Percentiles rank a stretch among this genome's conserved stretches.
Conservation (phyloP, 129 eudicot genomes). For the Flaveria brownii region DNA sequence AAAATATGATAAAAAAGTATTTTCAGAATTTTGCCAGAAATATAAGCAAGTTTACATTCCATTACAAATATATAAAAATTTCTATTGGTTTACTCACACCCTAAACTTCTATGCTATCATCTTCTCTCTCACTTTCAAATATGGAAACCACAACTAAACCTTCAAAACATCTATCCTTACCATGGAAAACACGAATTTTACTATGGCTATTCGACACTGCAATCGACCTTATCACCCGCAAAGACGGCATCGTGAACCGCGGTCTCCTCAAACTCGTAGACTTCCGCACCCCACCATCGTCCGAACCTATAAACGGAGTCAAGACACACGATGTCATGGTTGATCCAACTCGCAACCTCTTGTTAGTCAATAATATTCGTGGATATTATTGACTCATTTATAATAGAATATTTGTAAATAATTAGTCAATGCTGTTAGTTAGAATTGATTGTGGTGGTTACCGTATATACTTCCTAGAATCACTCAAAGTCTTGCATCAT, state of each 20-base stretch:
- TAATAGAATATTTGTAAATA: too few species aligned
- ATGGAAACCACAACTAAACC: background rate
- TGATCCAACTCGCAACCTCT: slow-evolving; percentile 5
- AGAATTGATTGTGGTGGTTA: too few species aligned
- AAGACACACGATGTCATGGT: background rate
- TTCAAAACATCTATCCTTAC: background rate
- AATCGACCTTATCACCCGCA: background rate
- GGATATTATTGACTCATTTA: too few species aligned
- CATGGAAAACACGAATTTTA: background rate
- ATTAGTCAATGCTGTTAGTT: too few species aligned
- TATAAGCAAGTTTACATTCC: background rate
- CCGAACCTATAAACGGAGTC: background rate
- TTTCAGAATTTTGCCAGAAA: too few species aligned
- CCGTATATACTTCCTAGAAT: too few species aligned
- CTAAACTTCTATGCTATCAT: background rate
- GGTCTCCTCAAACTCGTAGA: background rate
- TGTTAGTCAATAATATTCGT: too few species aligned
- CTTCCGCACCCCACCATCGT: background rate
- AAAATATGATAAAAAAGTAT: too few species aligned
- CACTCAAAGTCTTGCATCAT: too few species aligned
- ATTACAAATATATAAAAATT: background rate
- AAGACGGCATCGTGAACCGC: slow-evolving; percentile 7
- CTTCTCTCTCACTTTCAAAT: background rate
- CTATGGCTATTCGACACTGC: background rate
- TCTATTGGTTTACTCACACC: background rate